Evolutionary conservation across 139 green algal genomes (phyloP).

Genomic region (Chlorella sp.): DNA sequence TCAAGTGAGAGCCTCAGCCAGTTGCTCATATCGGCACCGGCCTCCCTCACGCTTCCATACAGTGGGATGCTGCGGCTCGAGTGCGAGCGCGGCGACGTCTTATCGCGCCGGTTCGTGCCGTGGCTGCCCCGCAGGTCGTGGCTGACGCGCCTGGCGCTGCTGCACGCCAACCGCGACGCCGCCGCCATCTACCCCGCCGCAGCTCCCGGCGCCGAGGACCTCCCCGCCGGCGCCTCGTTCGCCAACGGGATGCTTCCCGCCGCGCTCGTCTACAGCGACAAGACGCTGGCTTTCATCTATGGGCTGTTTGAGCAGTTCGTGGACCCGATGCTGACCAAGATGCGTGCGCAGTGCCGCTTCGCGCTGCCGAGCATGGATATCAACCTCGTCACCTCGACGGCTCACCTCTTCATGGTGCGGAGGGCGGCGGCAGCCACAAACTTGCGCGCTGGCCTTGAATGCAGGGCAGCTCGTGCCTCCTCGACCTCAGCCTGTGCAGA

Average conservation of each 20-base stretch:
- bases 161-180: background rate
- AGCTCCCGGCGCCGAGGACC: background rate
- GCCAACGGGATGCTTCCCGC: background rate
- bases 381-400: conserved; percentile 37
- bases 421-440: background rate
- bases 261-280: background rate
- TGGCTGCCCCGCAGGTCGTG: conserved; percentile 1
- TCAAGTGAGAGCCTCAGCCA: conserved; percentile 8
- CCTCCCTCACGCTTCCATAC: too few relatives aligned
- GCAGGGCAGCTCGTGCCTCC: too few relatives aligned
- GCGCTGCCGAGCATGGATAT: conserved; percentile 50
- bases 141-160: background rate
- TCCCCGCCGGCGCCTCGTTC: background rate
- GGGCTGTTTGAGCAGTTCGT: conserved; percentile 48
- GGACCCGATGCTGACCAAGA: conserved; percentile 36
- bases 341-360: conserved; percentile 32
- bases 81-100: too few relatives aligned
- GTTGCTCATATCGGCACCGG: too few relatives aligned
- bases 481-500: too few relatives aligned
- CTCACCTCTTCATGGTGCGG: conserved; percentile 24
- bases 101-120: too few relatives aligned
- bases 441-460: too few relatives aligned
- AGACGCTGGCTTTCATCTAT: conserved; percentile 27
- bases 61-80: too few relatives aligned
- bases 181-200: background rate